Conservation (phyloP, 2,329 filamentous ascomycete genomes). For the Penicillium crustosum region DNA sequence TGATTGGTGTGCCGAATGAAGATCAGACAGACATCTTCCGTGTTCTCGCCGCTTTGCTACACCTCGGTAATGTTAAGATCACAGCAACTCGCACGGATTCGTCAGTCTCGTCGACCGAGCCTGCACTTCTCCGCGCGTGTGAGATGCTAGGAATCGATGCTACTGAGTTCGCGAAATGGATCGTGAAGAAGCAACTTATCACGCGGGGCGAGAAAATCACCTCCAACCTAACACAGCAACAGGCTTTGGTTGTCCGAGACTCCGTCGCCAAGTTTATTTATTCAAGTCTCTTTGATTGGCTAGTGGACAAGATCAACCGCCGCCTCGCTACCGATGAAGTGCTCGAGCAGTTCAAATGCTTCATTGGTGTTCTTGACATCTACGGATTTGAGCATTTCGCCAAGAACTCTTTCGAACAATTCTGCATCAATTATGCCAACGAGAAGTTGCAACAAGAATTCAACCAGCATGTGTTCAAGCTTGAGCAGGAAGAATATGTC, state of each 20-base stretch:
- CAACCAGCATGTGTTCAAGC: conserved; percentile 98
- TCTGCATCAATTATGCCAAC: conserved; percentile 99
- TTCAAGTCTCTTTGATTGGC: conserved; percentile 96
- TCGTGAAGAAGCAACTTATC: conserved; percentile 96
- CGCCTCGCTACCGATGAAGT: conserved; percentile 89
- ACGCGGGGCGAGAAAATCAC: conserved; percentile 97
- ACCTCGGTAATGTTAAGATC: conserved; percentile 96
- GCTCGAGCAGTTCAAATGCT: conserved; percentile 75
- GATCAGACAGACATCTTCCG: conserved; percentile 86
- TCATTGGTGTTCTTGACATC: conserved; percentile 98
- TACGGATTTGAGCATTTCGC: conserved; percentile 99
- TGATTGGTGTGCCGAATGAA: conserved; percentile 74
- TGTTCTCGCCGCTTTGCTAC: conserved; percentile 83
- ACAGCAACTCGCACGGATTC: conserved; percentile 86
- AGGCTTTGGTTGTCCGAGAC: conserved; percentile 90
- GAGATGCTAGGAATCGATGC: conserved; percentile 83
- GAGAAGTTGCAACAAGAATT: conserved; percentile 99
- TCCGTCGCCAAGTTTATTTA: conserved; percentile 99
- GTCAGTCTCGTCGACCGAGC: conserved; percentile 74
- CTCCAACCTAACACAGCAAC: conserved; percentile 89
- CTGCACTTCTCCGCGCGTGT: conserved; percentile 77
- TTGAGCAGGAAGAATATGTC: conserved; percentile 97
- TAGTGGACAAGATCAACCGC: conserved; percentile 94
- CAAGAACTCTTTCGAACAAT: conserved; percentile 99
- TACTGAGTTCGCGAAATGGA: conserved; percentile 91